phyloP scores from a whole-genome alignment of 78 protist genomes.

The Emiliania huxleyi region DNA sequence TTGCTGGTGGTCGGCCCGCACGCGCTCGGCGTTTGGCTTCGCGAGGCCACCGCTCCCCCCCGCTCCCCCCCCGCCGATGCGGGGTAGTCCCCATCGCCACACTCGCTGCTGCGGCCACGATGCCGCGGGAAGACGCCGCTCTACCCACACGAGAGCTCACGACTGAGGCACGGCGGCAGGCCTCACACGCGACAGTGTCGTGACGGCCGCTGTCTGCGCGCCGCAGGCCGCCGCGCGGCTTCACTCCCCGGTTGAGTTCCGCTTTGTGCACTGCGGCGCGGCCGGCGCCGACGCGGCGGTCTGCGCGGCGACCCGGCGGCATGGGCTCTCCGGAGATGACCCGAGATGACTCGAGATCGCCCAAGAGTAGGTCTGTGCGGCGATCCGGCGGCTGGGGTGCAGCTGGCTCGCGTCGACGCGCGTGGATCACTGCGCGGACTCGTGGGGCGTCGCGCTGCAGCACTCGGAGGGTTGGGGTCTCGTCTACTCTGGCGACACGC shows the following conservation, averaged over 20 bases:
- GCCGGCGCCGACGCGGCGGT: neutral
- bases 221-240: neutral
- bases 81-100: neutral
- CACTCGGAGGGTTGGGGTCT: conserved; percentile 51
- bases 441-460: conserved; percentile 65
- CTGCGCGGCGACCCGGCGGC: neutral
- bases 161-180: too few relatives aligned
- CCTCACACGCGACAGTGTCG: too few relatives aligned
- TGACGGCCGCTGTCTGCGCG: too few relatives aligned
- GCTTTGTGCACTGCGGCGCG: neutral
- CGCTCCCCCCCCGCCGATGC: neutral
- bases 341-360: neutral
- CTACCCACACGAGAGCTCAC: too few relatives aligned
- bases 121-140: too few relatives aligned
- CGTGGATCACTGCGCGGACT: conserved; percentile 67
- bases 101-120: too few relatives aligned
- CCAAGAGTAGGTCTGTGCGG: neutral
- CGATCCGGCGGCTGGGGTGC: neutral
- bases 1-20: conserved; percentile 35
- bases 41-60: neutral
- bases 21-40: conserved; percentile 25
- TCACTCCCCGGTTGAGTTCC: neutral
- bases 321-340: neutral
- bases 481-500: conserved; percentile 88
- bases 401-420: conserved; percentile 3